phyloP scores from a whole-genome alignment of 1,284 basidiomycete species.

The Cryptococcus jaspeensis region DNA sequence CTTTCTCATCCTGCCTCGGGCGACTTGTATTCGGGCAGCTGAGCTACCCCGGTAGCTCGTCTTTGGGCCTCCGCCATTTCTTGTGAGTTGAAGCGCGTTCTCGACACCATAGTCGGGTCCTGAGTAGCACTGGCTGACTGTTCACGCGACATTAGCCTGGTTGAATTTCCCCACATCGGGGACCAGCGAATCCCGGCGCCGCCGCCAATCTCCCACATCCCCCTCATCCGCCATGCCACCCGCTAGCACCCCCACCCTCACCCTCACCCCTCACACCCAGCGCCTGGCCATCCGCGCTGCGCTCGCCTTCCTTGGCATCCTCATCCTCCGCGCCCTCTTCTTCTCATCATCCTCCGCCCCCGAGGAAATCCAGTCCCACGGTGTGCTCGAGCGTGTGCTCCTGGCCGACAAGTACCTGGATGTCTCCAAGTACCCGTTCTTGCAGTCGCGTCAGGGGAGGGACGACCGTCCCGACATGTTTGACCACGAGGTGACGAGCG shows the following conservation, averaged over 20 bases:
- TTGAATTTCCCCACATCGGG: constrained; percentile 29
- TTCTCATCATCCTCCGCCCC: constrained; percentile 23
- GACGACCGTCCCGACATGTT: constrained; percentile 80
- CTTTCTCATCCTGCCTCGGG: too few relatives aligned
- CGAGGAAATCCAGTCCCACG: constrained; percentile 68
- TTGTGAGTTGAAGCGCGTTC: not conserved
- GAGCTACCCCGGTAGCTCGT: constrained; percentile 2
- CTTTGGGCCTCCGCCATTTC: not conserved
- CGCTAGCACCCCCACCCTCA: constrained; percentile 17
- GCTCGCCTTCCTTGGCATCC: constrained; percentile 35
- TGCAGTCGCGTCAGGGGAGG: constrained; percentile 79
- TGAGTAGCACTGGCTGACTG: not conserved
- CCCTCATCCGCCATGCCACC: constrained; percentile 33
- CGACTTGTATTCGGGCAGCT: too few relatives aligned
- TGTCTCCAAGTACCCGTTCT: constrained; percentile 77
- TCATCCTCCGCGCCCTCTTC: constrained; percentile 46
- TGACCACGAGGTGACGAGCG: constrained; percentile 68
- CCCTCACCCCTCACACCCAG: constrained; percentile 37
- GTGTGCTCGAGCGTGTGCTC: constrained; percentile 81
- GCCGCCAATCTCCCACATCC: constrained; percentile 20
- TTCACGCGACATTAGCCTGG: constrained; percentile 9
- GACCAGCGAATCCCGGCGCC: constrained; percentile 34
- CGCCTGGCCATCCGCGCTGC: constrained; percentile 44
- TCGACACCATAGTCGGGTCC: not conserved
- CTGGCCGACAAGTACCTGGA: constrained; percentile 79